Evolutionary conservation across 2,329 filamentous ascomycete species (phyloP).

Genomic region (Penicillium sp.): DNA sequence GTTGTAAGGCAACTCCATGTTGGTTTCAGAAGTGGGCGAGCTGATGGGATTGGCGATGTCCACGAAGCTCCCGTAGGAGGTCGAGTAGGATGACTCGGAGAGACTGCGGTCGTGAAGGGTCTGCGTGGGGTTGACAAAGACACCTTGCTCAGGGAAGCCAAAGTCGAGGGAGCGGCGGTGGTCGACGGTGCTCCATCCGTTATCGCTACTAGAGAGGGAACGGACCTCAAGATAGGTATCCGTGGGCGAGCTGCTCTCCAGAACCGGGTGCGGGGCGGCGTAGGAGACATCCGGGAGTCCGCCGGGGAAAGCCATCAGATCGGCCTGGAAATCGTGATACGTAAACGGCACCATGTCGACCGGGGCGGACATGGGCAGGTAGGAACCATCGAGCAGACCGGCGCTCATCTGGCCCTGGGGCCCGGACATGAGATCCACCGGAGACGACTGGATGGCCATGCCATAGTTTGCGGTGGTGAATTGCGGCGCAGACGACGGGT

Average conservation of each 20-base stretch:
- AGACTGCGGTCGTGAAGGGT: conserved; percentile 83
- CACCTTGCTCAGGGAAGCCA: conserved; percentile 57
- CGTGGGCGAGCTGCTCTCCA: conserved; percentile 64
- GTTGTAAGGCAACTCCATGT: conserved; percentile 57
- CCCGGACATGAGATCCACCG: conserved; percentile 57
- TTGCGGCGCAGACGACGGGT: conserved; percentile 54
- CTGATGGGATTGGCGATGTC: conserved; percentile 77
- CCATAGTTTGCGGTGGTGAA: conserved; percentile 58
- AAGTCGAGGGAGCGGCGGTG: conserved; percentile 70
- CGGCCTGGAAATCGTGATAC: conserved; percentile 76
- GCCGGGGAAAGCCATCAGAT: conserved; percentile 58
- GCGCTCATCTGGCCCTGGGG: conserved; percentile 62
- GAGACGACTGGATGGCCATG: conserved; percentile 44
- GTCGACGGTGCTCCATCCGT: conserved; percentile 82
- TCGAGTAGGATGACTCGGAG: conserved; percentile 78
- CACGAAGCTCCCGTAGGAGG: conserved; percentile 74
- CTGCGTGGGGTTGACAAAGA: conserved; percentile 89
- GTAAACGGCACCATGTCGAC: conserved; percentile 66
- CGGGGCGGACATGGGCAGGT: conserved; percentile 52
- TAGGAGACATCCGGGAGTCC: conserved; percentile 49
- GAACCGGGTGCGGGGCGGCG: conserved; percentile 39
- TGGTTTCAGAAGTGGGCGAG: conserved; percentile 77
- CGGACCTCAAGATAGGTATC: conserved; percentile 81
- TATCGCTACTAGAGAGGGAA: conserved; percentile 80
- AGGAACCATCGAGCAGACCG: conserved; percentile 61